phyloP scores from a whole-genome alignment of 345 rosid species.

The Bretschneidera sinensis region DNA sequence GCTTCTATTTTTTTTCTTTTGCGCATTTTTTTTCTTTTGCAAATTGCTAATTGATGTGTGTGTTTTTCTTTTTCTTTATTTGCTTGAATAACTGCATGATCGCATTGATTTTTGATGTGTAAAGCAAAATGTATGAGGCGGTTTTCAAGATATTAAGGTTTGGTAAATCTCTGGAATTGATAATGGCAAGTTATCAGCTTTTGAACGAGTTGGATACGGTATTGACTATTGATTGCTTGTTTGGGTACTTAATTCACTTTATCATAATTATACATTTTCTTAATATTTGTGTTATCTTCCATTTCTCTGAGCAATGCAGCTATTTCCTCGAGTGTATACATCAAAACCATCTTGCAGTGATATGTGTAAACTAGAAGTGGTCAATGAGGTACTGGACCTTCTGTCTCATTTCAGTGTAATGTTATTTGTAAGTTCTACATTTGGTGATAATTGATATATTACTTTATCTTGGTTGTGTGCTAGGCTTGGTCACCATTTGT shows the following conservation, averaged over 20 bases:
- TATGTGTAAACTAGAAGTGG: conserved; percentile 28
- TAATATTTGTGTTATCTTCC: neutral
- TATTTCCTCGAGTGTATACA: conserved; percentile 42
- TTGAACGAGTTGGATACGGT: conserved; percentile 65
- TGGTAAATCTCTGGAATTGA: conserved; percentile 59
- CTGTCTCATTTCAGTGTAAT: neutral
- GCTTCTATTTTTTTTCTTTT: too few relatives aligned
- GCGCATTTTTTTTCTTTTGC: neutral
- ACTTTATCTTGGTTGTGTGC: conserved; percentile 8
- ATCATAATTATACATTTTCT: too few relatives aligned
- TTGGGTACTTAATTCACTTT: neutral
- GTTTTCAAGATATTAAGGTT: conserved; percentile 56
- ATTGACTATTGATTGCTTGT: conserved; percentile 13
- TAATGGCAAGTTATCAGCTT: conserved; percentile 68
- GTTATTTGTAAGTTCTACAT: conserved; percentile 8
- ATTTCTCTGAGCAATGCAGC: too few relatives aligned
- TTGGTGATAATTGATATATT: conserved; percentile 15
- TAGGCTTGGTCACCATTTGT: conserved; percentile 72
- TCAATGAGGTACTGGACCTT: conserved; percentile 42
- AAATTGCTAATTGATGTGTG: neutral
- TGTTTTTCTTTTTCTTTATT: neutral
- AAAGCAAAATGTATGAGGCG: conserved; percentile 72
- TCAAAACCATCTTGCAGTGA: conserved; percentile 25
- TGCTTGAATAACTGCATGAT: too few relatives aligned
- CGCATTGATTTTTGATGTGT: too few relatives aligned